Evolutionary conservation across 148 eudicot genomes (phyloP), one percentile per base, ranked within the genome.

Genomic region (Pouteria glomerata): DNA sequence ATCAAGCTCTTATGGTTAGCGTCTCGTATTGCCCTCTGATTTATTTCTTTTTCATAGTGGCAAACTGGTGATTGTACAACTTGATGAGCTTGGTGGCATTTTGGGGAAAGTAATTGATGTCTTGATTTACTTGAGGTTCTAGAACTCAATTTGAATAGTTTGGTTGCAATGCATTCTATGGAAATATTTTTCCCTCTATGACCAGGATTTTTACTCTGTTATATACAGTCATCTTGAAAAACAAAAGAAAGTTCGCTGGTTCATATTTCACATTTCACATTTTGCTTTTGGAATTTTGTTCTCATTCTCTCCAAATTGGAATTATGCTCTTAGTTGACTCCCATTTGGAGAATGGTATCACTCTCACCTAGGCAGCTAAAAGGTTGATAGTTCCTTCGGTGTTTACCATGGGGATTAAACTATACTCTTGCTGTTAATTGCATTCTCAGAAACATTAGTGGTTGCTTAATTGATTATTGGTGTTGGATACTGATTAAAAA

Each of bases 1-100:
- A 82, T 76, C 97, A 89, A 79, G 90, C 94, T 75, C 94, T 91
- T 74, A 18, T 76, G 85, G 94, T 91, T 62, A 74, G 86, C 60
- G 35, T 29, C 62, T 52, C 34, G 10, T 24, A 18, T 12, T 18
- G n/a, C 59, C 57, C 37, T 15, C 12, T 66, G 41, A 66, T 66
- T 47, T 48, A 30, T 48, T 66, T 8, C 27, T 1, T 30, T n/a
- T 16, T 18, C 30, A 50, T 1, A 15, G 27, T 3, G 26, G 44
- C 45, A n/a, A n/a, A n/a, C n/a, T n/a, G n/a, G n/a, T n/a, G n/a
- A n/a, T n/a, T n/a, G n/a, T n/a, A 19, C 12, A 31, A 13, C 31
- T 52, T 68, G 41, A 52, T 51, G 41, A 13, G 29, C 42, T 19
- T n/a, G 60, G 14, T 68, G 44, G 45, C 60, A 33, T 51, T 24